phyloP scores from a whole-genome alignment of 2,329 filamentous ascomycete genomes.

The Alternaria triticina region DNA sequence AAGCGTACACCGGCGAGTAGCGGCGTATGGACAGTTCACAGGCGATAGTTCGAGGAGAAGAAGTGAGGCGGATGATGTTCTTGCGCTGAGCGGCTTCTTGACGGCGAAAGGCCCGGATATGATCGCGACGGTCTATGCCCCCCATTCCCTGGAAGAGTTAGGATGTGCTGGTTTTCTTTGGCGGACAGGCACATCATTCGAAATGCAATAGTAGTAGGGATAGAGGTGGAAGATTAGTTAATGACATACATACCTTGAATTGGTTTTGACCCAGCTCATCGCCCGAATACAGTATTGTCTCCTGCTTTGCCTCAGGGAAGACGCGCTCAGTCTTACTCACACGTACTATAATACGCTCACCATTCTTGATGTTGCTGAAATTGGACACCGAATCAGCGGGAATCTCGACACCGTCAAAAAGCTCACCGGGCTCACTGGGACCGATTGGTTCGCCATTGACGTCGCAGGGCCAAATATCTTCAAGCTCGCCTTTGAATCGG shows the following conservation, averaged over 20 bases:
- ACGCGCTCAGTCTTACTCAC: not conserved
- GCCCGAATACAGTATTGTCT: not conserved
- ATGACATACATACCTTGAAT: not conserved
- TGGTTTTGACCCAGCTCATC: not conserved
- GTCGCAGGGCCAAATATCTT: not conserved
- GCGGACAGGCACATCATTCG: too few relatives aligned
- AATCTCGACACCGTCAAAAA: not conserved
- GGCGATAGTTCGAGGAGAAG: not conserved
- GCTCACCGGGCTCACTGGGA: not conserved
- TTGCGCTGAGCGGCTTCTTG: not conserved
- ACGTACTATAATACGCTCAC: not conserved
- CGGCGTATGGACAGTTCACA: not conserved
- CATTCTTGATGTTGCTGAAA: not conserved
- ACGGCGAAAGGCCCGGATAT: not conserved
- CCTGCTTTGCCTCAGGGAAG: not conserved
- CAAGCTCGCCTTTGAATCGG: not conserved
- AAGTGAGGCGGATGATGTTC: not conserved
- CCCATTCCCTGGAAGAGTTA: not conserved
- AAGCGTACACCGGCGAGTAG: not conserved
- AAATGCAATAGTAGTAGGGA: not conserved
- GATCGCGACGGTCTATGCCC: not conserved
- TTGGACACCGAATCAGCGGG: not conserved
- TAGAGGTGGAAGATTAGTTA: not conserved
- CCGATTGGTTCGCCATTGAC: not conserved
- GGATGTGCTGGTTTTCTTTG: too few relatives aligned